Evolutionary conservation across 2,329 filamentous ascomycete species (phyloP).

Genomic region (Lithohypha guttulata): DNA sequence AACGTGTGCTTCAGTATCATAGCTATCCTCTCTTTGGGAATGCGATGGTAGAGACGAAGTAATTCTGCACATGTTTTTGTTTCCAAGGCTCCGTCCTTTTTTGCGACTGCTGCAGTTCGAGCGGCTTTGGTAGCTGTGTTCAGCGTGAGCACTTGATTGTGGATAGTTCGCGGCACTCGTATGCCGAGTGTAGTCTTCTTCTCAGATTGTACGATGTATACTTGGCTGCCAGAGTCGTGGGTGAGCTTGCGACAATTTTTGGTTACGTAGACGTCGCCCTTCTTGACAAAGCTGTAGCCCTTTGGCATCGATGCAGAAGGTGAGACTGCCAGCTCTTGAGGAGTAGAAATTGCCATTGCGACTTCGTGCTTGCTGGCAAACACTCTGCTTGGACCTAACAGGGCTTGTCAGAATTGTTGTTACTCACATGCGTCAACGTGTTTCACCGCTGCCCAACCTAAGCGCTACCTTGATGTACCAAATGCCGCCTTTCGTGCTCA

Average conservation of each 20-base stretch:
- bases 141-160: constrained; percentile 28
- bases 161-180: constrained; percentile 32
- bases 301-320: constrained; percentile 16
- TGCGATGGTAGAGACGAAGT: constrained; percentile 28
- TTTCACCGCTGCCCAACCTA: no score
- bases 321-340: not conserved
- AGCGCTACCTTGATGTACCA: no score
- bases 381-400: no score
- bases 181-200: constrained; percentile 31
- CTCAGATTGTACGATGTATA: constrained; percentile 29
- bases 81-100: constrained; percentile 27
- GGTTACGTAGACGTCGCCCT: constrained; percentile 35
- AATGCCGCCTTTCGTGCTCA: no score
- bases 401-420: no score
- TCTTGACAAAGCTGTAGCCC: constrained; percentile 32
- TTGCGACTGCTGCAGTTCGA: constrained; percentile 31
- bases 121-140: constrained; percentile 31
- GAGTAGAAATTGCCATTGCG: no score
- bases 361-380: no score
- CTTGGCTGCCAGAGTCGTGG: constrained; percentile 24
- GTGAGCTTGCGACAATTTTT: constrained; percentile 31
- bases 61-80: constrained; percentile 24
- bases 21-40: constrained; percentile 27
- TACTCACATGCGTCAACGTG: no score
- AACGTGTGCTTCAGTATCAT: constrained; percentile 31